Evolutionary conservation across 2,329 filamentous ascomycete species (phyloP), one percentile per base, ranked within the genome.

Genomic region (Hypocreales sp.): DNA sequence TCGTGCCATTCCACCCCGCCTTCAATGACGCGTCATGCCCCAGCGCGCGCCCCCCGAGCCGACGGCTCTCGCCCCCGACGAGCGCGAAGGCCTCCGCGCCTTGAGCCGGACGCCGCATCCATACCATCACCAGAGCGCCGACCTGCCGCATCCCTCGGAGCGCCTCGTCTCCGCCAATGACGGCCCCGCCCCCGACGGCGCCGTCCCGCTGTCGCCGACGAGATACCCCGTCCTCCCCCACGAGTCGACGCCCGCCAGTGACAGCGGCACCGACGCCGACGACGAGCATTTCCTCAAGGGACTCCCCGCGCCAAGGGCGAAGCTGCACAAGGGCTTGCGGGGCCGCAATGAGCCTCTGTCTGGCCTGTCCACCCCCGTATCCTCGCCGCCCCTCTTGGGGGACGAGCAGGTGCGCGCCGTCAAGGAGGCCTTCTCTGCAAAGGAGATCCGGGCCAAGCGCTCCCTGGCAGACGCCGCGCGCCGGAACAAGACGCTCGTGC

Each of bases 241-340:
- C 36, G 64, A 68, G 27, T 70, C 68, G 5, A 61, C 65, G 2
- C 65, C 72, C 2, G 70, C 69, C 8, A 93, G 82, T 49, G 86
- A 93, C 40, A 93, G 84, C 48, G 87, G 87, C 15, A 92, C 86
- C 12, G 87, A 95, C 48, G 87, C 87, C 21, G 87, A 94, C 43
- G 87, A 95, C 55, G 87, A 95, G 50, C 79, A 86, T 36, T 76
- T 87, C 39, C 61, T 93, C 31, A 90, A 79, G 48, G 79, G 84
- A 1, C 57, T 94, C 14, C 86, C 87, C 2, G 81, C 86, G 3
- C 80, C 86, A 3, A 76, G 66, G n/a, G 40, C 65, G 7, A 67
- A 72, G 34, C 62, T 72, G 18, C 76, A 79, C 46, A 94, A 93
- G 54, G 86, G 84, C 7, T 51, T 93, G 26, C 67, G 78, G 33